phyloP scores from a whole-genome alignment of 2,329 filamentous ascomycete genomes.

The Ophiosphaerella narmari region DNA sequence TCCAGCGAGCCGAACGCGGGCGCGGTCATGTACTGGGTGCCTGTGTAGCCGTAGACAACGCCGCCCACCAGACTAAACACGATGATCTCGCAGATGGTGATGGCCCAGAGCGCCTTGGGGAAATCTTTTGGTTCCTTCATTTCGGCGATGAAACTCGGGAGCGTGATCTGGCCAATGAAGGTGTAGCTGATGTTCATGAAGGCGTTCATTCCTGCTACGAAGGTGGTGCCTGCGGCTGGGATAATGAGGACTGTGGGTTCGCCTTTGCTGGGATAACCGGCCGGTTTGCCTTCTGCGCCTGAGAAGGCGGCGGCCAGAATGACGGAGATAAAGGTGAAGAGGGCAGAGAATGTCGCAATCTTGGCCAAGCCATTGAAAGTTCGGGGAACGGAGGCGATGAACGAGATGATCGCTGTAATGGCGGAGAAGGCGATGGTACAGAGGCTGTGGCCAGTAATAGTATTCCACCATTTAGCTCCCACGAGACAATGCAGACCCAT shows the following conservation, averaged over 20 bases:
- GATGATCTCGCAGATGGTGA: conserved; percentile 85
- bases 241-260: conserved; percentile 70
- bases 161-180: conserved; percentile 92
- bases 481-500: conserved; percentile 78
- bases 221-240: conserved; percentile 72
- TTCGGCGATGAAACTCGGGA: conserved; percentile 93
- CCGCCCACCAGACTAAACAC: conserved; percentile 82
- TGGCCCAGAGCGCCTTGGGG: conserved; percentile 88
- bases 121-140: conserved; percentile 85
- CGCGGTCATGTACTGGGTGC: conserved; percentile 84
- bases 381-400: conserved; percentile 77
- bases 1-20: conserved; percentile 86
- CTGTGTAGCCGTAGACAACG: conserved; percentile 84
- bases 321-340: conserved; percentile 90
- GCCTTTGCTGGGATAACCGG: conserved; percentile 62
- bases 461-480: conserved; percentile 87
- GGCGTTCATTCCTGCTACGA: conserved; percentile 80
- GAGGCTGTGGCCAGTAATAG: conserved; percentile 72
- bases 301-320: conserved; percentile 82
- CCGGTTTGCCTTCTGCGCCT: conserved; percentile 74
- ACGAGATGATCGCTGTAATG: conserved; percentile 75
- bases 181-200: conserved; percentile 97
- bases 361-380: conserved; percentile 83
- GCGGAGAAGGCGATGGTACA: conserved; percentile 83
- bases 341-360: conserved; percentile 76